Evolutionary conservation across 2,329 filamentous ascomycete species (phyloP), one percentile per base, ranked within the genome.

Genomic region (Trichoderma sp.): DNA sequence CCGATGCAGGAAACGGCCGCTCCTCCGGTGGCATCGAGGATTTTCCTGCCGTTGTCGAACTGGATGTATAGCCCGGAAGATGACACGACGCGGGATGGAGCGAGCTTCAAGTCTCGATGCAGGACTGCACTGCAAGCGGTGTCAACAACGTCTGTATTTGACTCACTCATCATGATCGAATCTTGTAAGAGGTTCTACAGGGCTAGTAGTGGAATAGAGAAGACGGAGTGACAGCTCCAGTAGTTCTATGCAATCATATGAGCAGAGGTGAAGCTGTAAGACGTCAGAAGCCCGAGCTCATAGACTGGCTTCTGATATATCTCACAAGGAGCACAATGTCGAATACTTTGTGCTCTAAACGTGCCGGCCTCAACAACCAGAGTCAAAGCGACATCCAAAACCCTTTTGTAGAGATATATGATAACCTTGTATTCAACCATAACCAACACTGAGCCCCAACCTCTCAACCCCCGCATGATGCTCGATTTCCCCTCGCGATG

Each of bases 101-200:
- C 34, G 14, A 41, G 52, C 19, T 55, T 55, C 30, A 55, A 55
- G 24, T 55, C 52, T 55, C 52, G 52, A 41, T 55, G 52, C 1
- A 55, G 34, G 9, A 55, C 52, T 17, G 51, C 51, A 9, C 51
- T 55, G 6, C 10, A 15, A 14, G 2, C 4, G 1, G 52, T 39
- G 19, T 55, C 52, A 41, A 26, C 34, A 19, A 30, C 52, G 39
- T 7, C 34, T 41, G 19, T 15, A 6, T 15, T 55, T 41, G 52
- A n/a, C 15, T 17, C 19, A 10, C n/a, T 17, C 7, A 14, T 21
- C 52, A 55, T 55, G 34, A n/a, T 55, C 19, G 3, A 10, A 24
- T n/a, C 12, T 10, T 19, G 6, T 41, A 21, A 6, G 12, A 26
- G 12, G 7, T 10, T 3, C 5, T 5, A 26, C 24, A 14, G 3